Evolutionary conservation across 1,284 basidiomycete genomes (phyloP), one percentile per base, ranked within the genome.

Genomic region (Takashimella tepidaria): DNA sequence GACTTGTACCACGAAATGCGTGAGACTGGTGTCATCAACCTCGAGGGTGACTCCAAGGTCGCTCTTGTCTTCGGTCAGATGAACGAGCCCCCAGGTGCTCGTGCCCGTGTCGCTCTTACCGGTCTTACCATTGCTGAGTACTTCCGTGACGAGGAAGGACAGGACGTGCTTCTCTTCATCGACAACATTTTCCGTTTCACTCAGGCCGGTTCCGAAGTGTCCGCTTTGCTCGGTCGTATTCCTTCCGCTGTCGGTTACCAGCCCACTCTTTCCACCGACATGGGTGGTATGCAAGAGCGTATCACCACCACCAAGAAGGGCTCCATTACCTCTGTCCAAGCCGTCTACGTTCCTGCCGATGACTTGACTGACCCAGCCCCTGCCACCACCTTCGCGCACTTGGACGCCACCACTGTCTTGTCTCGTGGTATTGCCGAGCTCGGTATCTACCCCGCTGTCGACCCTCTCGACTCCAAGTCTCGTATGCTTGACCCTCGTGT

Each of bases 161-260:
- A 98, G 80, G 95, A 98, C 79, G 95, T 98, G 82, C 84, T 98
- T 76, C 87, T 98, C 75, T 98, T 98, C 85, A 98, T 98, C 76
- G 95, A 98, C 89, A 98, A 98, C 85, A 98, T 98, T 82, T 96
- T 96, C 91, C 91, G 92, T 77, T 96, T 97, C 88, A 95, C 92
- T 68, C 92, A 97, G 80, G 95, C 95, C 75, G 95, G 95, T 88
- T 98, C 95, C 66, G 95, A 98, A 79, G 96, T 98, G 82, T 98
- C 95, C 80, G 95, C 95, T 63, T 79, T 98, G 74, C 89, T 98
- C 72, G 95, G 95, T 84, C 95, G 95, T 92, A 98, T 98, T 75
- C 95, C 95, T 62, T 98, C 95, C 69, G 95, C 95, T 67, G 95
- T 98, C 84, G 95, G 95, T 86, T 98, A 98, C 83, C 95, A 98